These are phyloP conservation scores for Cryptococcus floricola DNA, from an alignment of 1,284 basidiomycete species.

Conservation along the genomic window DNA sequence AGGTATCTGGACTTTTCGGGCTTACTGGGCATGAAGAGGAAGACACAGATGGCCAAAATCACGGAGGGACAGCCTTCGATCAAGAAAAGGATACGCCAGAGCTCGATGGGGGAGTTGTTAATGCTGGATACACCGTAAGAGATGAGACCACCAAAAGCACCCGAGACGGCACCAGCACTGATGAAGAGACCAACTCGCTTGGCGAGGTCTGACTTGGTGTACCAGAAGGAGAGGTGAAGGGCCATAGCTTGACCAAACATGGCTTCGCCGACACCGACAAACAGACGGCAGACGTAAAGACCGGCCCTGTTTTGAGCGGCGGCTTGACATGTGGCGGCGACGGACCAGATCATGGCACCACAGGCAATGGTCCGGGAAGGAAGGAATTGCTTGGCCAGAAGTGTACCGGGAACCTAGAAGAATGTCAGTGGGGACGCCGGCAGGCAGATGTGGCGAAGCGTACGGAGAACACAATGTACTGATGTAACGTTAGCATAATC, in stretches of 20 bases:
- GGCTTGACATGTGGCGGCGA: constrained; percentile 49
- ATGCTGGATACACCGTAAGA: constrained; percentile 45
- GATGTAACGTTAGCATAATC: not conserved
- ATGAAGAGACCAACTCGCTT: constrained; percentile 52
- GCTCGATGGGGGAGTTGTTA: constrained; percentile 25
- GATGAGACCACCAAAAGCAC: constrained; percentile 48
- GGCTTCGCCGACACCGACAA: constrained; percentile 49
- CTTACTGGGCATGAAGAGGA: constrained; percentile 67
- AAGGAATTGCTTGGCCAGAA: constrained; percentile 40
- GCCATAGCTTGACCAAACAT: constrained; percentile 48
- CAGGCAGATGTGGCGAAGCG: constrained; percentile 24
- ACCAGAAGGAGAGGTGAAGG: constrained; percentile 42
- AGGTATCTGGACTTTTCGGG: constrained; percentile 71
- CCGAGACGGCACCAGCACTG: constrained; percentile 45
- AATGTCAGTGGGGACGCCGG: constrained; percentile 5
- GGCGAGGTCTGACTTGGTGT: constrained; percentile 49
- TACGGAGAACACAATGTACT: constrained; percentile 45
- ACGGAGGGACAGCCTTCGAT: constrained; percentile 62
- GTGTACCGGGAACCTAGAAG: constrained; percentile 36
- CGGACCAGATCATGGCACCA: constrained; percentile 50
- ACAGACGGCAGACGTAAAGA: constrained; percentile 46
- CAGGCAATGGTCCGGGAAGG: constrained; percentile 46
- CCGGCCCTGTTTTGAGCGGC: constrained; percentile 41
- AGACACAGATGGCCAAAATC: constrained; percentile 62
- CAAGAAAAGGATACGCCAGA: constrained; percentile 43